Evolutionary conservation across 2,329 filamentous ascomycete genomes (phyloP).

Genomic region (Penicillium janthinellum): DNA sequence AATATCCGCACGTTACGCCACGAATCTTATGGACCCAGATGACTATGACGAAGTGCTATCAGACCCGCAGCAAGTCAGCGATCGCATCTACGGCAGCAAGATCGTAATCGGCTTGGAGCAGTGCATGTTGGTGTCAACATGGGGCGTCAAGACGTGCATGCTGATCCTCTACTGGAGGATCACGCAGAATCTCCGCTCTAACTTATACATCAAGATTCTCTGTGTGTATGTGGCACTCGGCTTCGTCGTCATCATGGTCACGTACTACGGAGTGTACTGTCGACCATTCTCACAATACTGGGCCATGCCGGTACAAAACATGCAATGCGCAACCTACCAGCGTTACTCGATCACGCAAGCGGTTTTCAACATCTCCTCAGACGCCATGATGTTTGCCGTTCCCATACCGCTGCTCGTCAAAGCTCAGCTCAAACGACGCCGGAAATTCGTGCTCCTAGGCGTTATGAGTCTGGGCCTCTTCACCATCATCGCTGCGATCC

Average conservation of each 20-base stretch:
- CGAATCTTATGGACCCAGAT: conserved; percentile 43
- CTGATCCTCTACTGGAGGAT: conserved; percentile 53
- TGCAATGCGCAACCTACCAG: conserved; percentile 46
- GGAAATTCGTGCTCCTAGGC: conserved; percentile 38
- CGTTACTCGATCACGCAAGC: conserved; percentile 47
- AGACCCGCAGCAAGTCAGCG: conserved; percentile 43
- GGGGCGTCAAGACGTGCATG: conserved; percentile 55
- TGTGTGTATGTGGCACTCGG: conserved; percentile 46
- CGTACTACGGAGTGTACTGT: conserved; percentile 54
- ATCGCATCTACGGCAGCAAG: conserved; percentile 52
- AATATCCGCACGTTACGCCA: conserved; percentile 39
- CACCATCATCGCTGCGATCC: conserved; percentile 48
- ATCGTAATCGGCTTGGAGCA: conserved; percentile 54
- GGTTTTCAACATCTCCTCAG: conserved; percentile 49
- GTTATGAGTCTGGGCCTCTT: conserved; percentile 45
- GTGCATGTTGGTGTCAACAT: conserved; percentile 53
- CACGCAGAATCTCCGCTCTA: conserved; percentile 42
- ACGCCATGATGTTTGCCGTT: conserved; percentile 43
- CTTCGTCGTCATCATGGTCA: conserved; percentile 53
- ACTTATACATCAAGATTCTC: conserved; percentile 43
- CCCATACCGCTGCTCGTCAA: conserved; percentile 41
- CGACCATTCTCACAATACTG: conserved; percentile 54
- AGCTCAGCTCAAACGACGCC: conserved; percentile 36
- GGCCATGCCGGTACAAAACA: conserved; percentile 47
- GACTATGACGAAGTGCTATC: conserved; percentile 35